Evolutionary conservation across 345 rosid genomes (phyloP).

Genomic region (Orychophragmus violaceus): DNA sequence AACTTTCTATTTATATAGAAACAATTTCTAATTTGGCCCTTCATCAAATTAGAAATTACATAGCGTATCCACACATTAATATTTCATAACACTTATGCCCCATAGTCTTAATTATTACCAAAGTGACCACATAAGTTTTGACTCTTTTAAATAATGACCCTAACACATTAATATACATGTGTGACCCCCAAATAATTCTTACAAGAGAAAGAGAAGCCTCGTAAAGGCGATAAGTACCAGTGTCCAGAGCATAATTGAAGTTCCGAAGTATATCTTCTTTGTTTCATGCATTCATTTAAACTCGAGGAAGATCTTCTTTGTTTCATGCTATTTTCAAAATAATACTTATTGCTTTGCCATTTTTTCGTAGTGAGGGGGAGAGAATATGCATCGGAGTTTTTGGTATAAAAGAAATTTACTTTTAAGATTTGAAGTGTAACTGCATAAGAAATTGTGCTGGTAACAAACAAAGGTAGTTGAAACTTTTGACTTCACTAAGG

Average conservation of each 20-base stretch:
- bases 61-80: no score
- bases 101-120: no score
- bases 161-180: no score
- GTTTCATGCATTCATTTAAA: neutral
- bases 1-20: no score
- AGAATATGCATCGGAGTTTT: neutral
- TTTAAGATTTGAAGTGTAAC: neutral
- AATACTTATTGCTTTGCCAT: neutral
- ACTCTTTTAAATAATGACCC: no score
- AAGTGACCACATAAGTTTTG: no score
- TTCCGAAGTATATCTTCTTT: conserved; percentile 20
- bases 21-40: no score
- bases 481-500: neutral
- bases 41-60: no score
- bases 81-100: no score
- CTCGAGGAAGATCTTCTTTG: neutral
- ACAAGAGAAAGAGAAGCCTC: no score
- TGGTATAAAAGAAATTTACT: neutral
- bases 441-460: neutral
- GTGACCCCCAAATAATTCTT: no score
- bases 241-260: conserved; percentile 7
- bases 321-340: neutral
- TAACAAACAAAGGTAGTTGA: neutral
- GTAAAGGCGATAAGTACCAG: no score
- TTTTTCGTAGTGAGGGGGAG: neutral